phyloP scores from a whole-genome alignment of 2,329 filamentous ascomycete genomes.

The Dactylellina parvicollis region DNA sequence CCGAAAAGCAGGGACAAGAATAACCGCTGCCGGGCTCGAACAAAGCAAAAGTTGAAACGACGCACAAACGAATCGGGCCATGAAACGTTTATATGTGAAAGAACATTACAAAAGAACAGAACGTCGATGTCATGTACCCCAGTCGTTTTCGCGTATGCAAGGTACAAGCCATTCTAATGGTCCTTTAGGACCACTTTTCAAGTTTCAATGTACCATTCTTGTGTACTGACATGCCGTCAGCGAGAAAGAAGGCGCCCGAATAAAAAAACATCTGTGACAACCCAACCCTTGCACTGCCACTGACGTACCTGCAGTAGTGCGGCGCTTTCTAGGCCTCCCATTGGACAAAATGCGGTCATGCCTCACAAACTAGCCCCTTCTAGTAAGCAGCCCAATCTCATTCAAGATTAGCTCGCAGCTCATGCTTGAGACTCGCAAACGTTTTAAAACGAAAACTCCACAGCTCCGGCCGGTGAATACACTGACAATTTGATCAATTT shows the following conservation, averaged over 20 bases:
- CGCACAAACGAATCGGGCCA: too few relatives aligned
- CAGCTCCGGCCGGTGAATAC: slow-evolving; percentile 13
- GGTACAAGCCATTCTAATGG: too few relatives aligned
- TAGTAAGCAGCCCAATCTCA: slow-evolving; percentile 29
- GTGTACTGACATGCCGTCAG: slow-evolving; percentile 9
- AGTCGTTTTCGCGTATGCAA: too few relatives aligned
- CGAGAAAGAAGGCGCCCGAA: background rate
- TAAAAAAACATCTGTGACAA: slow-evolving; percentile 19
- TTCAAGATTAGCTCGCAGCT: slow-evolving; percentile 11
- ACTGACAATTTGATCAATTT: background rate
- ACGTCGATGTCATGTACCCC: too few relatives aligned
- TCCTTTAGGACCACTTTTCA: background rate
- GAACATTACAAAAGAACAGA: too few relatives aligned
- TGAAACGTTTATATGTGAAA: too few relatives aligned
- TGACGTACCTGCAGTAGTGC: slow-evolving; percentile 32
- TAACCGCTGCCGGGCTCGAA: too few relatives aligned
- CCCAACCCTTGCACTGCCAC: slow-evolving; percentile 21
- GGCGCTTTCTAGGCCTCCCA: slow-evolving; percentile 9
- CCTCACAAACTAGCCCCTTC: slow-evolving; percentile 32
- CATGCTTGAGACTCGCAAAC: slow-evolving; percentile 1
- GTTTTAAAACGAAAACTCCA: slow-evolving; percentile 29
- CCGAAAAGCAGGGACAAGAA: too few relatives aligned
- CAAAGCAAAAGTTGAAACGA: too few relatives aligned
- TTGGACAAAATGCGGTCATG: slow-evolving; percentile 29
- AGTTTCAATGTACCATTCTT: background rate